These are phyloP conservation scores for Alternaria longipes DNA, from an alignment of 2,329 filamentous ascomycete genomes.

Conservation along the genomic window DNA sequence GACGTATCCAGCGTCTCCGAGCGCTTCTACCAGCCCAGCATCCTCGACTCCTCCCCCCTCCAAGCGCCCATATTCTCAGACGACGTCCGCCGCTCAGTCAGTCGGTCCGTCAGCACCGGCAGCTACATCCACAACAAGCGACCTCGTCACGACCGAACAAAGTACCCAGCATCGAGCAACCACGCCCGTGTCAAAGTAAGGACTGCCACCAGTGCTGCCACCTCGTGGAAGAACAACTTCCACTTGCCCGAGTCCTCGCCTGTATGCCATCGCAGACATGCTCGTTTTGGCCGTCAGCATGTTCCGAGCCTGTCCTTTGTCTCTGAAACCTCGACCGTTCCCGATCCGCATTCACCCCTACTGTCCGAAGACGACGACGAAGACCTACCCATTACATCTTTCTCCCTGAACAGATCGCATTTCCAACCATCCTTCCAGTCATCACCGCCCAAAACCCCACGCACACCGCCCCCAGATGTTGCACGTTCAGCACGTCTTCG, in stretches of 20 bases:
- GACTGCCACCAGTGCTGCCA: constrained; percentile 65
- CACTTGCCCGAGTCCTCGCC: constrained; percentile 87
- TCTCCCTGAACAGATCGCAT: constrained; percentile 66
- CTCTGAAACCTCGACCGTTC: constrained; percentile 73
- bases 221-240: constrained; percentile 79
- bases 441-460: constrained; percentile 66
- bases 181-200: constrained; percentile 74
- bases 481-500: constrained; percentile 53
- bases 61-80: constrained; percentile 87
- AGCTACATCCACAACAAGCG: constrained; percentile 55
- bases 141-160: constrained; percentile 42
- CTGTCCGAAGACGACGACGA: constrained; percentile 82
- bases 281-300: constrained; percentile 74
- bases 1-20: constrained; percentile 88
- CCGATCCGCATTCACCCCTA: constrained; percentile 68
- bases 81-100: constrained; percentile 69
- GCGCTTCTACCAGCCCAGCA: constrained; percentile 71
- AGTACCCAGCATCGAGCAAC: constrained; percentile 57
- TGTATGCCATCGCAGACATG: constrained; percentile 77
- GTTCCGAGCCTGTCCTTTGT: constrained; percentile 82
- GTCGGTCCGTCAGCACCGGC: constrained; percentile 61
- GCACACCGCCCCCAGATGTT: constrained; percentile 52
- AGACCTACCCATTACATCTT: constrained; percentile 79
- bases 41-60: constrained; percentile 84
- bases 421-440: constrained; percentile 69